Evolutionary conservation across 331 rosid genomes (phyloP).

Genomic region (Phaseolus coccineus): DNA sequence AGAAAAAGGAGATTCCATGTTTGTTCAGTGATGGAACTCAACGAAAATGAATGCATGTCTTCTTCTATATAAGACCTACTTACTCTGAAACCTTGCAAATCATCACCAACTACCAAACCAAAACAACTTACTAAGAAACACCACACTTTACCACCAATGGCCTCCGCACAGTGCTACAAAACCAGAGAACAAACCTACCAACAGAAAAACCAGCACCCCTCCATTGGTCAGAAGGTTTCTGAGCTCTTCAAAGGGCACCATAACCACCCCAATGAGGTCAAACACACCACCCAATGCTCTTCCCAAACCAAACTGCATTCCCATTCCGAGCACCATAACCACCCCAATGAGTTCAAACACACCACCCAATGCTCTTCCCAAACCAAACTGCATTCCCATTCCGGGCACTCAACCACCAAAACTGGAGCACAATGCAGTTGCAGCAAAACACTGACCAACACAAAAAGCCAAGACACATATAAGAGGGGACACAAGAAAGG

Average conservation of each 20-base stretch:
- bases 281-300: constrained; percentile 5
- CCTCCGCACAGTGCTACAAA: constrained; percentile 47
- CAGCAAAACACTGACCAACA: background rate
- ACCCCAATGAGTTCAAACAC: background rate
- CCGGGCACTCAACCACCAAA: constrained; percentile 4
- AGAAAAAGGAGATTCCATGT: constrained; percentile 30
- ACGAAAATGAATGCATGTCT: background rate
- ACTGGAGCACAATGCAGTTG: background rate
- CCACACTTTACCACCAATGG: constrained; percentile 12
- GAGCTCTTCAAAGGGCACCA: constrained; percentile 37
- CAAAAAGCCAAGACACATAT: background rate
- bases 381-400: background rate
- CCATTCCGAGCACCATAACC: background rate
- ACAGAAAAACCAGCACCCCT: constrained; percentile 8
- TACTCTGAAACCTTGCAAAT: background rate
- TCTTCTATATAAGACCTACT: background rate
- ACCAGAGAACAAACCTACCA: constrained; percentile 43
- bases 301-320: background rate
- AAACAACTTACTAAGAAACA: background rate
- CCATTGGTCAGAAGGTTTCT: constrained; percentile 33
- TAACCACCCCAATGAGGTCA: background rate
- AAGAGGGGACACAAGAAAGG: constrained; percentile 24
- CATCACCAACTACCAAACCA: background rate
- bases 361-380: background rate
- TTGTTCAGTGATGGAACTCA: background rate